Conservation (phyloP, 768 basidiomycete genomes). For the Agaricus blazei region DNA sequence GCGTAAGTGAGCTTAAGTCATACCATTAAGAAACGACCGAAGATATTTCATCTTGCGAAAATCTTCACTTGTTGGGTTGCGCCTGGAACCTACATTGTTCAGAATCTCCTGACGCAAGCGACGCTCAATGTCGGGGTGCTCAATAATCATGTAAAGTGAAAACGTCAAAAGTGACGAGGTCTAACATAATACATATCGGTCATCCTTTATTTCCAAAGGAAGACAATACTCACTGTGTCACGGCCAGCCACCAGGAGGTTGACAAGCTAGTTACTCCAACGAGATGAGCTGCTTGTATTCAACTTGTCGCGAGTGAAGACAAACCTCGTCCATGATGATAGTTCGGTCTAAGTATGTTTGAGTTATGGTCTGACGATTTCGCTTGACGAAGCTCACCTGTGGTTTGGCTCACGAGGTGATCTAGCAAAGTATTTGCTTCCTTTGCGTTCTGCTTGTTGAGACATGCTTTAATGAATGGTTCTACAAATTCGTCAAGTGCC, state of each 20-base stretch:
- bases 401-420: constrained; percentile 50
- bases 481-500: constrained; percentile 34
- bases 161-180: constrained; percentile 38
- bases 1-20: not conserved
- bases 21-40: constrained; percentile 30
- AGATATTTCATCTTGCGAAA: constrained; percentile 42
- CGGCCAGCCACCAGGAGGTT: constrained; percentile 17
- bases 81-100: constrained; percentile 28
- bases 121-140: constrained; percentile 34
- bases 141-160: constrained; percentile 37
- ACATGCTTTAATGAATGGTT: constrained; percentile 38
- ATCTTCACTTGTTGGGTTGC: constrained; percentile 35
- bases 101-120: constrained; percentile 39
- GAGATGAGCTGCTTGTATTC: too few species aligned
- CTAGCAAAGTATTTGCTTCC: constrained; percentile 43
- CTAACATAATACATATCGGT: constrained; percentile 13
- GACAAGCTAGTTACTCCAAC: not conserved
- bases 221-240: constrained; percentile 7
- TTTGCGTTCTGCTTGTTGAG: constrained; percentile 24
- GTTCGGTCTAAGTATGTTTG: not conserved
- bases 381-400: constrained; percentile 30
- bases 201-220: not conserved
- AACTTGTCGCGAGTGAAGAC: too few species aligned
- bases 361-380: not conserved
- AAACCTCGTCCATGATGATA: constrained; percentile 8